Evolutionary conservation across 129 eudicot species (phyloP).

Genomic region (Calendula officinalis): DNA sequence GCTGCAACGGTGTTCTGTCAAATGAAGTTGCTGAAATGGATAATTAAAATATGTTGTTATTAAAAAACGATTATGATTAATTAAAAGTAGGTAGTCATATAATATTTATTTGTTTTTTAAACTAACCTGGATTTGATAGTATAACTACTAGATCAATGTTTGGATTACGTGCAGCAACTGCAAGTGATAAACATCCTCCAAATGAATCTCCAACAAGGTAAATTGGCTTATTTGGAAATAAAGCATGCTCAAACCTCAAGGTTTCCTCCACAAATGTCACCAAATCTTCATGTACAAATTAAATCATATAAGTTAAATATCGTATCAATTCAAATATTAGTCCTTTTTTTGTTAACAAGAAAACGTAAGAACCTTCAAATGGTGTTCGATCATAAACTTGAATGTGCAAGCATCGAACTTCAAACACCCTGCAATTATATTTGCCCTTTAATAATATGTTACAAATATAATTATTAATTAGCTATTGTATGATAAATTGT

Average conservation of each 20-base stretch:
- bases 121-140: constrained; percentile 83
- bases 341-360: constrained; percentile 4
- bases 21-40: constrained; percentile 88
- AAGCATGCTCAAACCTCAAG: constrained; percentile 70
- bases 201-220: constrained; percentile 88
- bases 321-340: not conserved
- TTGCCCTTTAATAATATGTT: constrained; percentile 15
- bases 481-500: not conserved
- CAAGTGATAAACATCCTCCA: constrained; percentile 88
- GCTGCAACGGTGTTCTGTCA: constrained; percentile 85
- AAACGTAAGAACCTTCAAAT: constrained; percentile 55
- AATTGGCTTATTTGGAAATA: constrained; percentile 72
- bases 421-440: constrained; percentile 64
- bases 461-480: constrained; percentile 3
- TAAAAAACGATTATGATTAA: constrained; percentile 8
- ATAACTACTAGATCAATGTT: constrained; percentile 61
- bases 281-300: constrained; percentile 43
- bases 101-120: constrained; percentile 5
- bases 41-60: constrained; percentile 31
- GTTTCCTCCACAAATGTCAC: constrained; percentile 63
- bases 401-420: constrained; percentile 86
- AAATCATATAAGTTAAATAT: constrained; percentile 8
- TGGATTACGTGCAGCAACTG: constrained; percentile 88
- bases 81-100: not conserved
- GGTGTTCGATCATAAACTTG: constrained; percentile 85